Base-by-base conservation (phyloP, 1,139 yeast genomes). In the Yamadazyma blattariae region DNA sequence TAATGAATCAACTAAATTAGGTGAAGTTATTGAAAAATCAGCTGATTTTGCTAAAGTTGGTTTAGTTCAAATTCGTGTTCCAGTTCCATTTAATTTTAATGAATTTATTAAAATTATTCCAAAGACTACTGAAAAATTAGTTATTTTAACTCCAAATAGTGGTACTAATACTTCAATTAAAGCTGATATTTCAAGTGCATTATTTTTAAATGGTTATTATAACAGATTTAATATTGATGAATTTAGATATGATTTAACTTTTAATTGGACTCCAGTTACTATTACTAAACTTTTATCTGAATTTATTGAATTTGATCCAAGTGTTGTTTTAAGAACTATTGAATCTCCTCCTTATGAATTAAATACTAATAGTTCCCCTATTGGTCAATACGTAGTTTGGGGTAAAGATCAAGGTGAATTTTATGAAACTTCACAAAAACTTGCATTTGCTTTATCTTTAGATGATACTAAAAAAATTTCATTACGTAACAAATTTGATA, bases 381-480 rank as follows among this genome's bases (percentile, higher is more conserved):
- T 51, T 17, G 79, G 79, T 30, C 68, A 74, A 34, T 81, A 65
- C 54, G 64, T 77, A 40, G 74, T 82, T 55, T 83, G 95, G 88
- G 74, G 84, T 32, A 63, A 71, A 40, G 95, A 85, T 56, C 73
- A 77, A 50, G 71, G 80, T 28, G 61, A 65, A 32, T 67, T 74
- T 41, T 67, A 74, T 23, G 71, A 71, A 25, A 75, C 82, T 31
- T 80, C 89, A 18, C 71, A 80, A 32, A 79, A 79, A 47, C 62
- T 90, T 40, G 84, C 92, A 0, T 83, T 81, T 43, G 70, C 89
- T 15, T 70, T 87, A 45, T 80, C 95, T 3, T 69, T 85, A 51
- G 88, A 81, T 50, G 75, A 77, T 40, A 56, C 68, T 37, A 68
- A 76, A 41, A 55, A 62, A 22, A 72, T 86, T 42, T 63, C 72